phyloP scores from a whole-genome alignment of 805 yeast species.

The Candida tibetensis region DNA sequence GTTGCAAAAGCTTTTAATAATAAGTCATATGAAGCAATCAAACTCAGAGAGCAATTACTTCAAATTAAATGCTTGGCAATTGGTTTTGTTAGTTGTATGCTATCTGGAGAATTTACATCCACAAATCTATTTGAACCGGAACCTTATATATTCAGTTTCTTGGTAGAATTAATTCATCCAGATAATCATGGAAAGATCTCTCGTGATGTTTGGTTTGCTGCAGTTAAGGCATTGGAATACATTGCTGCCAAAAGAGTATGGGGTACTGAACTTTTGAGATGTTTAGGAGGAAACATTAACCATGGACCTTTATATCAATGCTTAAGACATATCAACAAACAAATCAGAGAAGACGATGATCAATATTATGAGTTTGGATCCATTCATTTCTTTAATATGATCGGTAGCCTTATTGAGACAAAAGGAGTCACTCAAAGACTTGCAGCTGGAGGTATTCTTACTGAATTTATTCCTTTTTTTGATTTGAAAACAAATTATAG shows the following conservation, averaged over 20 bases:
- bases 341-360: conserved; percentile 39
- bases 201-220: conserved; percentile 51
- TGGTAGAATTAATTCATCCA: conserved; percentile 72
- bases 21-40: conserved; percentile 50
- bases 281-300: conserved; percentile 79
- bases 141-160: conserved; percentile 61
- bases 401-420: conserved; percentile 60
- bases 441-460: conserved; percentile 73
- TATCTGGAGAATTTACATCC: conserved; percentile 56
- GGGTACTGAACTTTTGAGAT: conserved; percentile 73
- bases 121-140: conserved; percentile 69
- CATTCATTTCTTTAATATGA: conserved; percentile 54
- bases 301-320: conserved; percentile 81
- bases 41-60: conserved; percentile 56
- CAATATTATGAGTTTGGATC: conserved; percentile 38
- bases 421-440: conserved; percentile 55
- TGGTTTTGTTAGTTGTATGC: conserved; percentile 59
- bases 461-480: conserved; percentile 61
- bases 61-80: conserved; percentile 65
- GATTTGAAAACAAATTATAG: conserved; percentile 49
- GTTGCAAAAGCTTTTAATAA: conserved; percentile 72
- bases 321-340: conserved; percentile 58
- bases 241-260: conserved; percentile 65
- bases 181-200: conserved; percentile 51
- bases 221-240: conserved; percentile 65